Base-by-base conservation (phyloP, 1,139 yeast species). In the Blastobotrys arbuscula region DNA sequence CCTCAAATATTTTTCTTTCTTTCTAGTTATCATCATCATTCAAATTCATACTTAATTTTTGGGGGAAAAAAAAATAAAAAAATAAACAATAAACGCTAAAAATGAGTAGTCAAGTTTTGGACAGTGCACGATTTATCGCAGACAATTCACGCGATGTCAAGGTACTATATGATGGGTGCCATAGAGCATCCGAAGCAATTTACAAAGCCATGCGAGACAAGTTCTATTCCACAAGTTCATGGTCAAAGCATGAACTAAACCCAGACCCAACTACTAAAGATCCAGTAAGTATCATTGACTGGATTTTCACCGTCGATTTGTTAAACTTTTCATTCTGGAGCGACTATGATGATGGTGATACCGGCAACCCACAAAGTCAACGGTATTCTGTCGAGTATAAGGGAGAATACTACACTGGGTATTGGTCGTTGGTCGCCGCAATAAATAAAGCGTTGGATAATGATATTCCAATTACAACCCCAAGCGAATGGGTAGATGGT, bases 291-390 rank as follows among this genome's bases (percentile, higher is more conserved):
- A 20, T 47, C 13, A 63, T 68, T 13, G 65, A 69, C 50, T 71
- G 76, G 76, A 68, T 71, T 1, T 71, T 72, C 48, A 56, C 68
- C 0, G 67, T 72, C 2, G 75, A 71, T 46, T 58, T 71, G 39
- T 60, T 72, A 30, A 71, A 71, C 49, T 71, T 71, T 58, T 66
- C 72, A 38, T 72, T 71, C 53, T 71, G 75, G 75, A 66, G 72
- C 6, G 69, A 69, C 34, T 54, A 53, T 10, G 72, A 66, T 48
- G 52, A 50, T 20, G 48, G 50, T 13, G 72, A 69, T 50, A 56
- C 66, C 5, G 71, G 71, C 1, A 47, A 50, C 13, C 55, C 67
- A 2, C 55, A 55, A 13, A 51, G 64, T 2, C 57, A 62, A 42
- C 53, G 73, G 20, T 72, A 53, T 52, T 52, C 71, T 2, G 70